phyloP scores from a whole-genome alignment of 371 early-diverging fungal genomes.

The Dichotomocladium elegans region DNA sequence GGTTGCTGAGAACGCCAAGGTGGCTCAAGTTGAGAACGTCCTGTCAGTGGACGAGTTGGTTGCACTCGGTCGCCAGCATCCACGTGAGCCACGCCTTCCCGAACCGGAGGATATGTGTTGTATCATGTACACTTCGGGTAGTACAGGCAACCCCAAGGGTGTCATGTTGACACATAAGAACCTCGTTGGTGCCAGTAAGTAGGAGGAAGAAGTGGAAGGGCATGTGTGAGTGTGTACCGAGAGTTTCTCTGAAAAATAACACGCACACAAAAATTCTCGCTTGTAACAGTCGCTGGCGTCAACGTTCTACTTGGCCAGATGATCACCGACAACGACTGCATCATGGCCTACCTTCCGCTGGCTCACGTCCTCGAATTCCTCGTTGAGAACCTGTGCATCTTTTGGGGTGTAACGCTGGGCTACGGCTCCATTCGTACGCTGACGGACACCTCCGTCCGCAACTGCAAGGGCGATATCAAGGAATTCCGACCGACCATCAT shows the following conservation, averaged over 20 bases:
- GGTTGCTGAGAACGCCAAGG: conserved; percentile 38
- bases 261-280: not conserved
- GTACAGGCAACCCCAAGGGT: conserved; percentile 91
- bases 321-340: conserved; percentile 45
- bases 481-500: conserved; percentile 82
- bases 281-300: conserved; percentile 47
- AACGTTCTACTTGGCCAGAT: conserved; percentile 37
- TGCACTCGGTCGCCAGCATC: conserved; percentile 63
- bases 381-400: conserved; percentile 66
- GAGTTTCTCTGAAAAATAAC: not conserved
- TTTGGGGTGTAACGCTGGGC: conserved; percentile 69
- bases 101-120: conserved; percentile 76
- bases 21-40: conserved; percentile 8
- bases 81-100: conserved; percentile 60
- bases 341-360: conserved; percentile 91
- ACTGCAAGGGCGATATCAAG: conserved; percentile 75
- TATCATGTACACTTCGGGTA: conserved; percentile 96
- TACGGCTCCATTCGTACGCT: conserved; percentile 82
- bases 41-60: conserved; percentile 52
- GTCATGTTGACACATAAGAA: conserved; percentile 83
- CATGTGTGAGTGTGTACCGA: not conserved
- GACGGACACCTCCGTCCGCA: conserved; percentile 80
- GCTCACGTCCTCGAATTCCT: conserved; percentile 86
- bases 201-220: not conserved
- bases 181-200: conserved; percentile 69